These are phyloP conservation scores for Fusarium nanum DNA, from an alignment of 2,329 filamentous ascomycete species.

Conservation along the genomic window DNA sequence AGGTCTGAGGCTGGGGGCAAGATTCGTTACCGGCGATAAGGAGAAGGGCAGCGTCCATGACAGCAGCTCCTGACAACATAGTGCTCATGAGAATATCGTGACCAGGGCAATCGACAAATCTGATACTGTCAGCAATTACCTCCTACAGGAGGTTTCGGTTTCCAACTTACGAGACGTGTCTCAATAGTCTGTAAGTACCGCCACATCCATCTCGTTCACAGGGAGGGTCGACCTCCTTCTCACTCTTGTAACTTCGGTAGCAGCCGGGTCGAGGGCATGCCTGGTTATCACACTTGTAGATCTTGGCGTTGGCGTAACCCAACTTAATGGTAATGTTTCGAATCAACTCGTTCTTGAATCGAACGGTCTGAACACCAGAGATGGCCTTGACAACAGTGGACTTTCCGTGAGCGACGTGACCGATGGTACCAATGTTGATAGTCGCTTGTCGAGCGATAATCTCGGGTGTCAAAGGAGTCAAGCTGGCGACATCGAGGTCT, in stretches of 20 bases:
- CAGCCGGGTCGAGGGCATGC: slow-evolving; percentile 94
- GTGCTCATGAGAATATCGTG: slow-evolving; percentile 99
- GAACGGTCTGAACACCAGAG: slow-evolving; percentile 97
- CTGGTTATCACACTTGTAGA: slow-evolving; percentile 96
- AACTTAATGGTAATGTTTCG: slow-evolving; percentile 99
- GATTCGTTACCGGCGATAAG: slow-evolving; percentile 98
- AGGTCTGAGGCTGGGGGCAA: slow-evolving; percentile 97
- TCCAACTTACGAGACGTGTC: slow-evolving; percentile 86
- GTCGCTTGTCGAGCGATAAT: slow-evolving; percentile 98
- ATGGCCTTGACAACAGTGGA: slow-evolving; percentile 99
- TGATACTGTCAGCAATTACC: slow-evolving; percentile 52
- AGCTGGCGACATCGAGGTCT: slow-evolving; percentile 81
- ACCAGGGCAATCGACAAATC: slow-evolving; percentile 97
- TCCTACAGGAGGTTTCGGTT: neutral
- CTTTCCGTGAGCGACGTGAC: slow-evolving; percentile 98
- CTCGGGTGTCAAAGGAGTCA: slow-evolving; percentile 91
- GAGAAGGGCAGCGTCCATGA: slow-evolving; percentile 98
- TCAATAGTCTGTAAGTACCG: slow-evolving; percentile 87
- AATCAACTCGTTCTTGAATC: slow-evolving; percentile 99
- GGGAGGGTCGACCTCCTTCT: slow-evolving; percentile 97
- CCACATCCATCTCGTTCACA: slow-evolving; percentile 93
- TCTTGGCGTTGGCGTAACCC: slow-evolving; percentile 98
- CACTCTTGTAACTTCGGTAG: slow-evolving; percentile 97
- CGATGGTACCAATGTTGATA: slow-evolving; percentile 98
- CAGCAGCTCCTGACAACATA: slow-evolving; percentile 98